Evolutionary conservation across 2,329 filamentous ascomycete species (phyloP), one percentile per base, ranked within the genome.

Genomic region (Huntiella savannae): DNA sequence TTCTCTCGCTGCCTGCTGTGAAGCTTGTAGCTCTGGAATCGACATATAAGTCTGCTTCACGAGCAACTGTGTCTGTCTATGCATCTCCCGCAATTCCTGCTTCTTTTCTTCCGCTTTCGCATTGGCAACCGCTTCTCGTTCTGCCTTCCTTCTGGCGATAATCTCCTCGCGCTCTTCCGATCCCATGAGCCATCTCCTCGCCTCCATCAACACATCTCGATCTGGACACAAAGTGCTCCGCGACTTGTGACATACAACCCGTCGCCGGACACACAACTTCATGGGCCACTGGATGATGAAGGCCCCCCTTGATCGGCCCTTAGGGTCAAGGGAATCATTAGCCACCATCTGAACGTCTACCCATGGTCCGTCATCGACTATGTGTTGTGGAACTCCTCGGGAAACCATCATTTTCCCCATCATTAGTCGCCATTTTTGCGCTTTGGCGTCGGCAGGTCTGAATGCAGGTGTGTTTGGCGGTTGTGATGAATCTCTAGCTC

Each of bases 241-340:
- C 5, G 62, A 59, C n/a, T 57, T 57, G 17, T 64, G 55, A 8
- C 62, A 61, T n/a, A 66, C 57, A 13, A 62, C 57, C 43, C 62
- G 63, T 50, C 68, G 70, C 45, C 68, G 66, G 48, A 72, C 71
- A 52, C 70, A 73, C 1, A 74, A 62, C 13, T 60, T 60, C 2
- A 68, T 63, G 36, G 72, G 73, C 72, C 72, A 76, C 8, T 68
- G 63, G 17, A 74, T 63, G 5, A 61, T 64, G 4, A 63, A 57
- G 2, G 60, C 56, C 2, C 60, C 51, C 7, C 55, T 58, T n/a
- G 55, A 49, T 33, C 59, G 51, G 2, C 63, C 60, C 33, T 62
- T 65, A 13, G 58, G 54, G 35, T 70, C 68, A 42, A 60, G 58
- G 7, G 60, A 57, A 50, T 62, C 68, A 16, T 62, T 62, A 17